Percentiles rank a stretch among this genome's conserved stretches.
These are phyloP conservation scores for Lecanicillium sp. DNA, from an alignment of 2,329 filamentous ascomycete genomes.

Conservation along the genomic window DNA sequence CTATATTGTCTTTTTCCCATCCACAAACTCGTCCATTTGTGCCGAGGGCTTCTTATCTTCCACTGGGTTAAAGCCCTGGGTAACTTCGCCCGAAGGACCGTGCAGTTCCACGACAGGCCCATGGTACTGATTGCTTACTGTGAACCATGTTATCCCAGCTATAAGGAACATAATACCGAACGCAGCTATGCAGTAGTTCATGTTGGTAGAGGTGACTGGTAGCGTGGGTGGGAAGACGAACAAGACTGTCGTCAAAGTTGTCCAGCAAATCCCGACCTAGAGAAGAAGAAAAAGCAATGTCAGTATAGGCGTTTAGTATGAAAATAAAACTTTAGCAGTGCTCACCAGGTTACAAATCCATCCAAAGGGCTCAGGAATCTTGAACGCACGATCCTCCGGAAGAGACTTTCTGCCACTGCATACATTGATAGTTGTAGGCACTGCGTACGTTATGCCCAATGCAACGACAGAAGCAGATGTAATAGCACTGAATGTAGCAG, in stretches of 20 bases:
- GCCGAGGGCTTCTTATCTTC: background rate
- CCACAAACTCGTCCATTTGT: too few species aligned
- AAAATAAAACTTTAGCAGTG: background rate
- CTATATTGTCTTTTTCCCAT: too few species aligned
- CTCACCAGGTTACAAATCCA: constrained; percentile 8
- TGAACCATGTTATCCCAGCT: constrained; percentile 32
- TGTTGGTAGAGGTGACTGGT: constrained; percentile 56
- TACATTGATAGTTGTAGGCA: constrained; percentile 61
- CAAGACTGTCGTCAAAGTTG: constrained; percentile 62
- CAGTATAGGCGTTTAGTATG: background rate
- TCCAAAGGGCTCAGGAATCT: constrained; percentile 5
- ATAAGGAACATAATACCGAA: constrained; percentile 40
- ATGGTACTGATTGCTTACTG: constrained; percentile 40
- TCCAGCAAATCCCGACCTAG: constrained; percentile 49
- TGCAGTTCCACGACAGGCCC: constrained; percentile 5
- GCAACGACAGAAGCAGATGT: constrained; percentile 63
- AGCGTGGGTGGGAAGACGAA: constrained; percentile 9
- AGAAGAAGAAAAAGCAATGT: too few species aligned
- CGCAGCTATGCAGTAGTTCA: constrained; percentile 51
- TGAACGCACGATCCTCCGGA: constrained; percentile 5
- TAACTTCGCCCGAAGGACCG: background rate
- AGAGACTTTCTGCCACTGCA: constrained; percentile 4
- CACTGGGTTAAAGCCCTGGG: background rate
- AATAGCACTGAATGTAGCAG: constrained; percentile 61
- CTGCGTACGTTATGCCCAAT: constrained; percentile 64